These are phyloP conservation scores for Aegle marmelos DNA, from an alignment of 345 rosid genomes.

Conservation along the genomic window DNA sequence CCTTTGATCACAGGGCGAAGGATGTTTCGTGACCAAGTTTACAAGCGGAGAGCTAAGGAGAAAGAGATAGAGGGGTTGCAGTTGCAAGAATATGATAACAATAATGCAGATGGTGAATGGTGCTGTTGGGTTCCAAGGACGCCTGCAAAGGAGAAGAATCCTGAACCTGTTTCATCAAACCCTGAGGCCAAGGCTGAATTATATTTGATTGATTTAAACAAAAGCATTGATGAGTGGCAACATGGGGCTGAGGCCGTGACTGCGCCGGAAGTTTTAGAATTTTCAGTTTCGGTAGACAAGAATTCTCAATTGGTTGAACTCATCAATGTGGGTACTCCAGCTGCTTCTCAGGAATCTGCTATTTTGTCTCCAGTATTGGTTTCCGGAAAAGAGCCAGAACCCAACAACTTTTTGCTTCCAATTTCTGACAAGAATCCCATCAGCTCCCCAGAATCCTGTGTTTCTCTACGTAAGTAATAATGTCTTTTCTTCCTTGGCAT, in stretches of 20 bases:
- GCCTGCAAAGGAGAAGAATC: constrained; percentile 4
- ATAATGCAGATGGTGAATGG: no score
- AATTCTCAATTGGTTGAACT: background rate
- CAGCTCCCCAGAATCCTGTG: background rate
- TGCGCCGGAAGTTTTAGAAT: background rate
- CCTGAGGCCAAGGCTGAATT: background rate
- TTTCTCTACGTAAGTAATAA: background rate
- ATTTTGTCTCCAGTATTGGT: background rate
- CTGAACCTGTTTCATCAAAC: no score
- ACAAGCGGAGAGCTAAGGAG: background rate
- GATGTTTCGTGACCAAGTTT: background rate
- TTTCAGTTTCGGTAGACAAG: background rate
- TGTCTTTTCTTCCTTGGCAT: background rate
- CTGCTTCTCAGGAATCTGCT: background rate
- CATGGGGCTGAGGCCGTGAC: background rate
- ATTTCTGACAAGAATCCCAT: no score
- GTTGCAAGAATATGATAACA: background rate
- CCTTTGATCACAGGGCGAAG: background rate
- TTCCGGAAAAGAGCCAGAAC: background rate
- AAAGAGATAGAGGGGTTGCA: no score
- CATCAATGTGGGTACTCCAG: background rate
- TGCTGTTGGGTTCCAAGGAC: constrained; percentile 21
- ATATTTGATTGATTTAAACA: constrained; percentile 11
- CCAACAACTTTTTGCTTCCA: background rate
- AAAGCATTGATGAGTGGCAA: background rate